Evolutionary conservation across 495 filamentous ascomycete genomes (phyloP), one percentile per base, ranked within the genome.

Genomic region (Hypoxylon rickii): DNA sequence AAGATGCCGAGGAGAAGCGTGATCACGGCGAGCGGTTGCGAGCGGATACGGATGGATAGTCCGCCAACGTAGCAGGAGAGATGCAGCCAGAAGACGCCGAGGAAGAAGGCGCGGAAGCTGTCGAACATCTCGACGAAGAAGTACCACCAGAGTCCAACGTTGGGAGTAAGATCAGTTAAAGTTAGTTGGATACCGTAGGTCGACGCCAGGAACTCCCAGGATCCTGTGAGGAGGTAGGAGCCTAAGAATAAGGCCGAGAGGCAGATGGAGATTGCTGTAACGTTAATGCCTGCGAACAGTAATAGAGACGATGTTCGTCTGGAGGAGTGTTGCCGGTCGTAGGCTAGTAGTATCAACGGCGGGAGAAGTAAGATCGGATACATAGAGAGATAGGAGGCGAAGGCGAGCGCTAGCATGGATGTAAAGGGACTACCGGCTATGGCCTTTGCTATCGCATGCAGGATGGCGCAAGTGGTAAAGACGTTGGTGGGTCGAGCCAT

Each of bases 51-150:
- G 43, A 96, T 76, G 4, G 86, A 90, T 7, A 97, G 72, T 0
- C 89, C 92, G 15, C 85, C 89, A 3, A 94, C 88, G 70, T 98
- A 98, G 32, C 86, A 85, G 2, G 86, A 85, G 42, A 97, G 78
- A 71, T 98, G 95, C 49, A 98, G 82, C 90, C 95, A 97, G 72
- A 98, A 98, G 4, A 97, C 91, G 16, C 89, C 95, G 2, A 98
- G 80, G 79, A 98, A 98, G 77, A 98, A 97, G 42, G 88, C 86
- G 17, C 94, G 85, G 79, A 98, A 98, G 3, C 91, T 93, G 71
- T 98, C 94, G 69, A 98, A 98, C 84, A 98, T 98, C 73, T 98
- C 94, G 62, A 93, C 95, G 74, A 98, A 97, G 73, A 97, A 98
- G 74, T 98, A 98, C 94, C 94, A 98, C 94, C 94, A 98, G 0